Evolutionary conservation across 2,329 filamentous ascomycete species (phyloP).

Genomic region (Neonectria hederae): DNA sequence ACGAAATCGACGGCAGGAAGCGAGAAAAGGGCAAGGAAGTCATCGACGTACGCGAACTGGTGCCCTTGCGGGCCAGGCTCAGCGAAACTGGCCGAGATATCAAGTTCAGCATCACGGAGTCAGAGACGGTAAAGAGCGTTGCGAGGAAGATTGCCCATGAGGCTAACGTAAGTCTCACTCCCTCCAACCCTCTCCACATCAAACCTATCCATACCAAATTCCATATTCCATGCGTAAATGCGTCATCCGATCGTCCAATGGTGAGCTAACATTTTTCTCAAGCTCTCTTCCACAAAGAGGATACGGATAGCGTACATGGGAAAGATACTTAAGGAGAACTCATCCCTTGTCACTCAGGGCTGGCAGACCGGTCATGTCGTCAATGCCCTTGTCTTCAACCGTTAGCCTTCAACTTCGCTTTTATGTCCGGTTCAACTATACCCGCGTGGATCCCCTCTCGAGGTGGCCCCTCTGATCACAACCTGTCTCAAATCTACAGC

Average conservation of each 20-base stretch:
- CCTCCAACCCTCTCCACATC: not conserved
- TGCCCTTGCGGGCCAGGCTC: slow-evolving; percentile 69
- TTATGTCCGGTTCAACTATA: not conserved
- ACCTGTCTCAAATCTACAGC: not conserved
- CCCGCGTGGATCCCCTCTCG: not conserved
- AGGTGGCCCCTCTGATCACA: not conserved
- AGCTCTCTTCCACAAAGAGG: slow-evolving; percentile 68
- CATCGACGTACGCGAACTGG: slow-evolving; percentile 61
- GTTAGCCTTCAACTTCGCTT: slow-evolving; percentile 44
- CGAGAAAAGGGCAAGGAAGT: slow-evolving; percentile 70
- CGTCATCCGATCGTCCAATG: not conserved
- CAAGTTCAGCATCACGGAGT: slow-evolving; percentile 63
- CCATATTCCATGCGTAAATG: not conserved
- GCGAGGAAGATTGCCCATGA: slow-evolving; percentile 70
- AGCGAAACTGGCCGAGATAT: slow-evolving; percentile 75
- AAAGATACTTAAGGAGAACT: slow-evolving; percentile 76
- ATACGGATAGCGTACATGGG: slow-evolving; percentile 84
- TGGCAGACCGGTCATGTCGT: slow-evolving; percentile 81
- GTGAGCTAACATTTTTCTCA: slow-evolving; percentile 21
- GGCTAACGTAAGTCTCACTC: slow-evolving; percentile 63
- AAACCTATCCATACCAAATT: not conserved
- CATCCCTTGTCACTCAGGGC: slow-evolving; percentile 73
- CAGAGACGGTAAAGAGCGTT: slow-evolving; percentile 72
- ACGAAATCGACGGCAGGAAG: slow-evolving; percentile 49
- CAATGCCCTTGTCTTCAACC: slow-evolving; percentile 76